phyloP scores from a whole-genome alignment of 495 filamentous ascomycete genomes.

The Podospora pseudopauciseta region DNA sequence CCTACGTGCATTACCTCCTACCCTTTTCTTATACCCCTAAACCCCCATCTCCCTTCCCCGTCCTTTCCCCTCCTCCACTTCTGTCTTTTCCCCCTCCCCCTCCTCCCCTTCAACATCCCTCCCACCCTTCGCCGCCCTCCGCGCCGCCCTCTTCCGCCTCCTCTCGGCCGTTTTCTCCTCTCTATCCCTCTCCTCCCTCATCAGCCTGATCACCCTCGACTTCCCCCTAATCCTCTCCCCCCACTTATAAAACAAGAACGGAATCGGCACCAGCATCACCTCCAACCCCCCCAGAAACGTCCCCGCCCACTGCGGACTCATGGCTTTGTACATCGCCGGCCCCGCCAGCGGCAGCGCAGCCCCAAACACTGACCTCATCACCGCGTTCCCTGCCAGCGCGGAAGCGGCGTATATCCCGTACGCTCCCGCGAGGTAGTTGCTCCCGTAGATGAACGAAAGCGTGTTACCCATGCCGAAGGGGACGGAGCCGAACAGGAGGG shows the following conservation, averaged over 20 bases:
- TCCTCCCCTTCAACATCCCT: too few relatives aligned
- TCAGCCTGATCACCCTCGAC: constrained; percentile 61
- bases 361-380: constrained; percentile 63
- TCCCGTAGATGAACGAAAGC: constrained; percentile 73
- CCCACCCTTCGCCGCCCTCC: constrained; percentile 6
- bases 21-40: too few relatives aligned
- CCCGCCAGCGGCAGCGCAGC: constrained; percentile 72
- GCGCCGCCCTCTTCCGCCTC: constrained; percentile 21
- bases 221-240: constrained; percentile 63
- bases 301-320: constrained; percentile 76
- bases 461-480: constrained; percentile 78
- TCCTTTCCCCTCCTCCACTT: too few relatives aligned
- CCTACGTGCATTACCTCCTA: too few relatives aligned
- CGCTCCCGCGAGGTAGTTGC: constrained; percentile 70
- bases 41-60: too few relatives aligned
- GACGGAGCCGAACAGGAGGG: constrained; percentile 65
- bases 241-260: constrained; percentile 73
- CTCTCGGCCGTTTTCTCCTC: constrained; percentile 48
- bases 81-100: too few relatives aligned
- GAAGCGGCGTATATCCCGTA: constrained; percentile 78
- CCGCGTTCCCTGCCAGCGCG: constrained; percentile 72
- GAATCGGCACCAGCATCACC: constrained; percentile 69
- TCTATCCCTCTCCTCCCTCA: constrained; percentile 67
- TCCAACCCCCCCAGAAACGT: constrained; percentile 70
- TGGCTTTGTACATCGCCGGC: constrained; percentile 59